Base-by-base conservation (phyloP, 2,329 filamentous ascomycete species). In the Pestalotiopsis fici region DNA sequence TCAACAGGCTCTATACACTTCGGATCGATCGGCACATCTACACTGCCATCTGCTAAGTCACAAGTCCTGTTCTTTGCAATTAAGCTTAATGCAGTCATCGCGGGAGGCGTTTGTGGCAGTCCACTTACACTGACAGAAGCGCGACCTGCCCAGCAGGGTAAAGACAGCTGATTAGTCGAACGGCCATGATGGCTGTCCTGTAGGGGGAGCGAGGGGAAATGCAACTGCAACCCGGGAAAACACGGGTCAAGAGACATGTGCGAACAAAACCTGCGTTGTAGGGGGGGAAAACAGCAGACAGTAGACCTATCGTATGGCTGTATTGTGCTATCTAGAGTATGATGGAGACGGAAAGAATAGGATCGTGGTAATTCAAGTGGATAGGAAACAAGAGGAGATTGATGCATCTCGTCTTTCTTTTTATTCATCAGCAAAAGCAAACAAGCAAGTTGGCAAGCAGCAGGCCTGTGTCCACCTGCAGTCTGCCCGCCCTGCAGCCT, bases 131-230 rank as follows among this genome's bases (percentile, higher is more conserved):
- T 50, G 43, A 18, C 43, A n/a, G 55, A 57, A 18, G 31, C 28
- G n/a, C 57, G 57, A 60, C 57, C 57, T 60, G 57, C 57, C 31
- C 28, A 39, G 27, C 57, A 31, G 25, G 55, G 55, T 57, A 57
- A 57, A 27, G 23, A 54, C 55, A 57, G 27, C 43, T 50, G 43
- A 50, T 50, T 50, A 50, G 43, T 50, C 43, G 43, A 35, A 50
- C 43, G 43, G 43, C n/a, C 15, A 5, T 57, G 55, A 60, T 60
- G 57, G 57, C 57, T 21, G 18, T 13, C 57, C 31, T 31, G 25
- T 21, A 37, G 15, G 57, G n/a, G 21, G 18, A 35, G 31, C 31
- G 31, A 21, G 43, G 43, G 43, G 43, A 12, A 31, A 27, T 57
- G 57, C 57, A 37, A 60, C 57, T 60, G 57, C 57, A 60, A 60